Percentiles rank a stretch among this genome's conserved stretches.
These are phyloP conservation scores for Cicer chorassanicum DNA, from an alignment of 306 rosid species.

Conservation along the genomic window DNA sequence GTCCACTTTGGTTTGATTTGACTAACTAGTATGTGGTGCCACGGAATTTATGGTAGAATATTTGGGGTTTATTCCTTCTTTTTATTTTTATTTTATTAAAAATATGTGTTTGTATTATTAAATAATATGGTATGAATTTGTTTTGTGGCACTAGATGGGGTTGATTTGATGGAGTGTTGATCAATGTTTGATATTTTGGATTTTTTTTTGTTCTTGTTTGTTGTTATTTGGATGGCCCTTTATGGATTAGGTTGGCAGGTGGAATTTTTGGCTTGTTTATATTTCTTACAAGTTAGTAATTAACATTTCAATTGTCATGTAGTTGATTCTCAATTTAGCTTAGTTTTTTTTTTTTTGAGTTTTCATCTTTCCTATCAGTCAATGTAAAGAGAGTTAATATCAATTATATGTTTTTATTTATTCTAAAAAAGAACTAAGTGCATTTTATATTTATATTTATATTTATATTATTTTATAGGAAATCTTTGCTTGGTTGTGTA, in stretches of 20 bases:
- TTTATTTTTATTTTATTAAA: neutral
- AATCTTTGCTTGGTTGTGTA: slow-evolving; percentile 22
- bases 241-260: slow-evolving; percentile 37
- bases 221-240: slow-evolving; percentile 37
- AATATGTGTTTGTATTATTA: neutral
- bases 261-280: slow-evolving; percentile 30
- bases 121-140: neutral
- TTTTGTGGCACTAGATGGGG: slow-evolving; percentile 7
- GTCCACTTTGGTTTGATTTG: neutral
- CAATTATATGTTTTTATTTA: slow-evolving; percentile 2
- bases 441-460: neutral
- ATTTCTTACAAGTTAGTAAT: slow-evolving; percentile 27
- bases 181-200: slow-evolving; percentile 43
- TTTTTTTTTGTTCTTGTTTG: slow-evolving; percentile 31
- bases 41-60: neutral
- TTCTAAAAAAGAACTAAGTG: neutral
- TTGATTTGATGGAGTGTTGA: slow-evolving; percentile 37
- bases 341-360: neutral
- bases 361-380: neutral
- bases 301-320: slow-evolving; percentile 17
- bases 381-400: neutral
- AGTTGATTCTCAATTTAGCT: neutral
- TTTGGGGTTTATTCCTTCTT: neutral
- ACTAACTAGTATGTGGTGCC: neutral
- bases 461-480: neutral